Base-by-base conservation (phyloP, 1,284 basidiomycete genomes). In the Taiwanofungus camphoratus region DNA sequence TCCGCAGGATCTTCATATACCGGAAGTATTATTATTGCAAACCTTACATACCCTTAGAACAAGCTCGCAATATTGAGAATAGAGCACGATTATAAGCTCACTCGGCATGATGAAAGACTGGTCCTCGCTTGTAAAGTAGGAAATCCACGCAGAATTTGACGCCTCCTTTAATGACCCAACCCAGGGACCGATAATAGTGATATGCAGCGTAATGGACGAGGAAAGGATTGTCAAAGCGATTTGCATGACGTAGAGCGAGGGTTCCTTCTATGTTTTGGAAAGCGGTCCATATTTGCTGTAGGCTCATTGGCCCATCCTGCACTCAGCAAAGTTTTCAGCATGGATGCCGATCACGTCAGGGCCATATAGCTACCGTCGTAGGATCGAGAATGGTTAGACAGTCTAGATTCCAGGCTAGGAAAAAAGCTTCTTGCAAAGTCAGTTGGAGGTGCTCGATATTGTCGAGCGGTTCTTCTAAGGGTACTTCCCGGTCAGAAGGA, bases 91-190 rank as follows among this genome's bases (percentile, higher is more conserved):
- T 15, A 15, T 20, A 39, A 27, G 70, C 84, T 59, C 58, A 95
- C 89, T 97, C 94, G 15, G 96, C 94, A 62, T 99, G 96, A 3
- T 84, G 75, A 61, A 98, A 98, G 0, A 96, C 92, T 0, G 95
- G 94, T 0, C 96, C 96, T 7, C 87, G 79, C 51, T 93, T 94
- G 66, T 99, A 99, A 23, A 99, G 68, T 12, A 99, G 73, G 67
- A 88, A 92, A 58, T 99, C 96, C 32, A 87, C 87, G 59, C 93
- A 97, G 65, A 99, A 99, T 66, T 99, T 99, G 69, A 96, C 84
- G 2, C 96, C 96, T 19, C 81, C 82, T 63, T 94, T 92, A 48
- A 97, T 85, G 13, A 97, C 89, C 96, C 96, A 99, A n/a, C 96
- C 96, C 4, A 99, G 74, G 2, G 93, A 92, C 16, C 95, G 82